Conservation (phyloP, 768 basidiomycete species). For the Boletus insuetus region DNA sequence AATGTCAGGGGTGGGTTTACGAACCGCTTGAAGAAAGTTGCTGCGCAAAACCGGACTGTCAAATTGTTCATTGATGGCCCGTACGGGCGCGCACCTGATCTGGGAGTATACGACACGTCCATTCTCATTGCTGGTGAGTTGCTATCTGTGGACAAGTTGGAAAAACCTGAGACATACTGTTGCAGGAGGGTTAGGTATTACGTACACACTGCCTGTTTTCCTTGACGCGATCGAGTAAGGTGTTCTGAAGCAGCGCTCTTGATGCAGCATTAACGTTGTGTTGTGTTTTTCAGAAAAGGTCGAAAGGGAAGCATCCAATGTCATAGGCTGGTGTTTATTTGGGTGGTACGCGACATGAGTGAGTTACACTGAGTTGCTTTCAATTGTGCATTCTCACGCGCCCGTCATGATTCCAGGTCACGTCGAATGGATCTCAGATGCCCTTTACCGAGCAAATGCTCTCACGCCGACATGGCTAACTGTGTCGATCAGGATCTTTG, state of each 20-base stretch:
- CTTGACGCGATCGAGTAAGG: conserved; percentile 43
- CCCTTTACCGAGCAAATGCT: conserved; percentile 33
- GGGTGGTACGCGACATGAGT: conserved; percentile 50
- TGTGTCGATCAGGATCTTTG: conserved; percentile 41
- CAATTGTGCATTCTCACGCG: neutral
- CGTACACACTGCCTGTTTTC: conserved; percentile 46
- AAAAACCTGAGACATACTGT: neutral
- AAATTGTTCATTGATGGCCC: conserved; percentile 60
- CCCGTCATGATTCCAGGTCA: conserved; percentile 26
- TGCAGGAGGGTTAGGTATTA: conserved; percentile 49
- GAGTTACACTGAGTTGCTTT: conserved; percentile 1
- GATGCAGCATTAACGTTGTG: neutral
- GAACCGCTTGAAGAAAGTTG: conserved; percentile 39
- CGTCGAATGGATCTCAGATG: conserved; percentile 45
- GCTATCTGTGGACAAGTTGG: neutral
- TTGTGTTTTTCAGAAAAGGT: conserved; percentile 16
- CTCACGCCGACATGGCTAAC: conserved; percentile 29
- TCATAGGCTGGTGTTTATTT: conserved; percentile 48
- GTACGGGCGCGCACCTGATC: conserved; percentile 44
- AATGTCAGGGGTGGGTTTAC: conserved; percentile 62
- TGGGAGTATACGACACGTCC: conserved; percentile 42
- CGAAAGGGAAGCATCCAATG: conserved; percentile 19
- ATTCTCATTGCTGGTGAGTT: conserved; percentile 49
- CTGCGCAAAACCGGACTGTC: conserved; percentile 30
- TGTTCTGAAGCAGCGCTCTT: no score